A percentile compares a stretch with the other conserved stretches of the same genome.
Evolutionary conservation across 2,329 filamentous ascomycete genomes (phyloP).

Genomic region (Aureobasidium namibiae): DNA sequence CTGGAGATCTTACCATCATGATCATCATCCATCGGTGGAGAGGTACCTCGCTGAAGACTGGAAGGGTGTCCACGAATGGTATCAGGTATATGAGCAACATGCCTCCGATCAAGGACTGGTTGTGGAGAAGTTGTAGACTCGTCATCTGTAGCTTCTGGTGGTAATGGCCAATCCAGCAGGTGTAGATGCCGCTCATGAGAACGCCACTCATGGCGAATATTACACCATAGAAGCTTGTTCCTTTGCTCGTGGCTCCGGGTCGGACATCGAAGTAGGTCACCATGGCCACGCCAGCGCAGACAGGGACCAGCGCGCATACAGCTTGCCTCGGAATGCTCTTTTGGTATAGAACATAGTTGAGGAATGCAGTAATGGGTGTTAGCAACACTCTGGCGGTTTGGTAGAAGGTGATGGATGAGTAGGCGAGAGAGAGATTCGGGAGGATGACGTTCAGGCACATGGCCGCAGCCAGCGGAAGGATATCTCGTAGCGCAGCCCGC

Average conservation of each 20-base stretch:
- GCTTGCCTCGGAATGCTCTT: constrained; percentile 49
- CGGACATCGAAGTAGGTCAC: constrained; percentile 62
- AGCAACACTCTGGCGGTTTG: constrained; percentile 60
- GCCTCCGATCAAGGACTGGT: constrained; percentile 57
- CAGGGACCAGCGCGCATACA: constrained; percentile 47
- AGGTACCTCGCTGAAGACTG: constrained; percentile 46
- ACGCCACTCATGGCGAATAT: constrained; percentile 57
- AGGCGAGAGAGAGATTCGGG: constrained; percentile 59
- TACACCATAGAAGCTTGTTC: constrained; percentile 51
- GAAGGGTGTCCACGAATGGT: constrained; percentile 57
- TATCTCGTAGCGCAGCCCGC: constrained; percentile 45
- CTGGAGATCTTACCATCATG: constrained; percentile 39
- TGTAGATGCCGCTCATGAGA: constrained; percentile 58
- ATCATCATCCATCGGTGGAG: constrained; percentile 39
- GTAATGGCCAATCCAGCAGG: constrained; percentile 59
- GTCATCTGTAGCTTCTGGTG: constrained; percentile 57
- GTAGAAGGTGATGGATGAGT: constrained; percentile 61
- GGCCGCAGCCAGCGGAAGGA: constrained; percentile 56
- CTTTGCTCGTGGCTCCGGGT: constrained; percentile 35
- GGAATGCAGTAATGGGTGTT: constrained; percentile 55
- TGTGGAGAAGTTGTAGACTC: constrained; percentile 62
- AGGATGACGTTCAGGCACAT: constrained; percentile 64
- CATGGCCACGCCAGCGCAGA: constrained; percentile 56
- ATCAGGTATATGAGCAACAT: constrained; percentile 58
- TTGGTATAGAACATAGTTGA: constrained; percentile 56